These are phyloP conservation scores for Ophiostoma tasmaniense DNA, from an alignment of 2,329 filamentous ascomycete genomes.

Conservation along the genomic window DNA sequence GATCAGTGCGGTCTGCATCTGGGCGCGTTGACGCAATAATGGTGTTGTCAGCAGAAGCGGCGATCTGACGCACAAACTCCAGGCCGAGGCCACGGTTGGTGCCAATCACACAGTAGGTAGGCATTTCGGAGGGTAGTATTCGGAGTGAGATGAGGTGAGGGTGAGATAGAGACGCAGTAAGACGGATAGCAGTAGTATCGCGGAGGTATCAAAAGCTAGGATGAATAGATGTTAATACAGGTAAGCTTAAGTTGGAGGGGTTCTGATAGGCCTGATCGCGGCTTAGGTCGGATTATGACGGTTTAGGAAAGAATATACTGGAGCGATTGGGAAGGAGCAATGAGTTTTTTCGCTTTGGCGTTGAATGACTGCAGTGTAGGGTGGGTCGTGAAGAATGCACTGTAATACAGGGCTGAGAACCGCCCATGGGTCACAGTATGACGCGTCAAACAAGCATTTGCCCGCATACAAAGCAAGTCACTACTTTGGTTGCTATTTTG, in stretches of 20 bases:
- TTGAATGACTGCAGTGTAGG: not conserved
- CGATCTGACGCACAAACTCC: slow-evolving; percentile 28
- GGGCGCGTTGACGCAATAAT: slow-evolving; percentile 26
- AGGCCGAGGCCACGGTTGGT: slow-evolving; percentile 28
- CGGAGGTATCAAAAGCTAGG: not conserved
- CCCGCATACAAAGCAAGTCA: not conserved
- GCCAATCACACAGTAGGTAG: slow-evolving; percentile 28
- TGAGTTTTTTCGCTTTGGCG: not conserved
- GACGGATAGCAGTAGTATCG: not conserved
- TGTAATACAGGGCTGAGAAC: not conserved
- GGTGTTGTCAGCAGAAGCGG: slow-evolving; percentile 22
- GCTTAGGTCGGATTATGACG: not conserved
- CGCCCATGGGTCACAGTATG: not conserved
- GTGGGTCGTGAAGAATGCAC: not conserved
- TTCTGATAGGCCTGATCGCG: not conserved
- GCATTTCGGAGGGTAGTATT: slow-evolving; percentile 21
- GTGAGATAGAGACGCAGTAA: not conserved
- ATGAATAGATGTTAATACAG: not conserved
- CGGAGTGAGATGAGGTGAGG: not conserved
- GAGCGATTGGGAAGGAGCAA: not conserved
- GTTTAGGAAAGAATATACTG: not conserved
- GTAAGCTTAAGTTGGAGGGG: not conserved
- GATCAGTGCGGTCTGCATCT: slow-evolving; percentile 24
- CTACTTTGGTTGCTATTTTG: not conserved
- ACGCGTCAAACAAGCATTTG: not conserved